These are phyloP conservation scores for Waitea zeae DNA, from an alignment of 1,284 basidiomycete genomes.

Conservation along the genomic window DNA sequence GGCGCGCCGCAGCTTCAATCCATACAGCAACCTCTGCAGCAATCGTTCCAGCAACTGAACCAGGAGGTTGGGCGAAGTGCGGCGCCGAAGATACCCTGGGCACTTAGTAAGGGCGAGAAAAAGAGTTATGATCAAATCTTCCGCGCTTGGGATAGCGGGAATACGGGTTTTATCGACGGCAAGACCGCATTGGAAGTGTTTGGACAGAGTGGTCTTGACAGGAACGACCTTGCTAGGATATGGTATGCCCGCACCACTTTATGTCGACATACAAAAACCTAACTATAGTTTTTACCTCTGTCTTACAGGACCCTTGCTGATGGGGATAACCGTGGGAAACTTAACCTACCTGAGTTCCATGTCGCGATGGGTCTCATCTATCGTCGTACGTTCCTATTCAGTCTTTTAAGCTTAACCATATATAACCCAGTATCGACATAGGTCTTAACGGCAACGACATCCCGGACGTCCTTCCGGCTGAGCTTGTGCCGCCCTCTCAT, in stretches of 20 bases:
- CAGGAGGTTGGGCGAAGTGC: conserved; percentile 54
- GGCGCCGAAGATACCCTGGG: conserved; percentile 77
- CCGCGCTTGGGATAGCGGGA: conserved; percentile 81
- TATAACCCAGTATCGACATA: conserved; percentile 18
- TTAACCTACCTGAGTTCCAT: conserved; percentile 94
- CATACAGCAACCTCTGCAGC: conserved; percentile 50
- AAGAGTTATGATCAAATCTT: conserved; percentile 97
- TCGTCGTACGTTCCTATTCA: conserved; percentile 46
- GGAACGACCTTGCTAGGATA: conserved; percentile 85
- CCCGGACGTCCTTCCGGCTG: conserved; percentile 74
- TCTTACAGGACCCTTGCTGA: conserved; percentile 73
- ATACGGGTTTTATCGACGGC: conserved; percentile 80
- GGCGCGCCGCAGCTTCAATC: conserved; percentile 48
- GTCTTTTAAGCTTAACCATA: conserved; percentile 1
- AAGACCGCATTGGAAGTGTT: conserved; percentile 86
- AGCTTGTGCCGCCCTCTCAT: conserved; percentile 87
- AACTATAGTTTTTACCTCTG: too few species aligned
- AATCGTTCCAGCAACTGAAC: conserved; percentile 68
- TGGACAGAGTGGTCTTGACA: conserved; percentile 80
- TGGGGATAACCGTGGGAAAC: conserved; percentile 79
- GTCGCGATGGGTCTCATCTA: conserved; percentile 98
- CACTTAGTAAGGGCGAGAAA: conserved; percentile 79
- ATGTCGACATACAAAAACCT: too few species aligned
- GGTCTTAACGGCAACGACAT: conserved; percentile 87
- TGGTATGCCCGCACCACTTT: conserved; percentile 43